Evolutionary conservation across 345 rosid genomes (phyloP).

Genomic region (thale cress (Arabidopsis thaliana)): DNA sequence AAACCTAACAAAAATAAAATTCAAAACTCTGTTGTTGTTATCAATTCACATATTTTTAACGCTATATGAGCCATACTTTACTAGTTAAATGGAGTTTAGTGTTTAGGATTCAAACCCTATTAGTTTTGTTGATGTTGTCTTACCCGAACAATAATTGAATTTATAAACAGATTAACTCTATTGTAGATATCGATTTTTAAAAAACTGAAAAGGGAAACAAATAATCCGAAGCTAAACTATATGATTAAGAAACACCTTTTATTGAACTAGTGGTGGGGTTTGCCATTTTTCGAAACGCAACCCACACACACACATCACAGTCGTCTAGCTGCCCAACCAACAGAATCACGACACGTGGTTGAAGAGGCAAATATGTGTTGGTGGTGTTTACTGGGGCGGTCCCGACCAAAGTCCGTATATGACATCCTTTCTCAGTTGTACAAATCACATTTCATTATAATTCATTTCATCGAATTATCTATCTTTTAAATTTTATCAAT

Average conservation of each 20-base stretch:
- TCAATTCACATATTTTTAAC: too few species aligned
- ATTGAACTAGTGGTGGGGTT: not conserved
- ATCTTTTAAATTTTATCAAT: not conserved
- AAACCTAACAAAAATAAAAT: not conserved
- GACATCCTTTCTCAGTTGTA: not conserved
- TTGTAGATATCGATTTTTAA: not conserved
- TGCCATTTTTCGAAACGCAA: not conserved
- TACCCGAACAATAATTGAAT: too few species aligned
- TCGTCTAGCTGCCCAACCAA: constrained; percentile 8
- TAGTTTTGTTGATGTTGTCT: too few species aligned
- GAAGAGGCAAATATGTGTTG: not conserved
- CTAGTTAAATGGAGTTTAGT: too few species aligned
- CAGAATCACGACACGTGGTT: not conserved
- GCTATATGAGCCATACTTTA: too few species aligned
- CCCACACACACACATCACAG: not conserved
- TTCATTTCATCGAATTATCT: not conserved
- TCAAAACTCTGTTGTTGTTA: too few species aligned
- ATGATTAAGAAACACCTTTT: not conserved
- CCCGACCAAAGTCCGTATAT: constrained; percentile 10
- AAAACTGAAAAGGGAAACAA: not conserved
- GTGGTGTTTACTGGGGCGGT: not conserved
- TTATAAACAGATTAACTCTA: not conserved
- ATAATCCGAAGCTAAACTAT: constrained; percentile 2
- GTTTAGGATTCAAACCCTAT: too few species aligned
- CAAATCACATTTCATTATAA: not conserved